Conservation (phyloP, 1,284 basidiomycete genomes). For the Sanghuangporus sanghuang region DNA sequence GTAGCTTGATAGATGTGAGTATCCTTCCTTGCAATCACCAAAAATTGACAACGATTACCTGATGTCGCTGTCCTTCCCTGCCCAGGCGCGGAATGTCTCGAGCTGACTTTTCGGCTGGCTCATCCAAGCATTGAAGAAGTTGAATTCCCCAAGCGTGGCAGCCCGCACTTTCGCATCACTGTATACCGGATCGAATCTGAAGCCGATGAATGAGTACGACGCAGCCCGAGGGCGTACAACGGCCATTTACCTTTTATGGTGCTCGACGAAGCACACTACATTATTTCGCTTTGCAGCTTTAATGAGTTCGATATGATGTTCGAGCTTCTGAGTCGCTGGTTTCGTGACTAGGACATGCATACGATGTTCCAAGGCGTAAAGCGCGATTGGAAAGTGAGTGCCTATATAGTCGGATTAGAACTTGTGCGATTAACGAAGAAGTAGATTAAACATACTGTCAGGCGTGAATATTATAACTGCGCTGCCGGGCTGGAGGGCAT, state of each 20-base stretch:
- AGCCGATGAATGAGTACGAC: slow-evolving; percentile 6
- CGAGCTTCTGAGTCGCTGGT: slow-evolving; percentile 83
- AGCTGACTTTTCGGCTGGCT: slow-evolving; percentile 93
- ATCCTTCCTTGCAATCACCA: neutral
- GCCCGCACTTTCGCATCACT: slow-evolving; percentile 82
- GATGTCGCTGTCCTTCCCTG: slow-evolving; percentile 89
- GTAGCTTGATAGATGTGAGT: slow-evolving; percentile 47
- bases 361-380: slow-evolving; percentile 79
- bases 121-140: slow-evolving; percentile 91
- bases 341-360: slow-evolving; percentile 91
- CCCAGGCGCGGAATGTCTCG: slow-evolving; percentile 92
- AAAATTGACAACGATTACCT: slow-evolving; percentile 37
- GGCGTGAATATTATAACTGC: slow-evolving; percentile 88
- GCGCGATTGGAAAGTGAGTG: slow-evolving; percentile 83
- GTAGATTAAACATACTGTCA: slow-evolving; percentile 51
- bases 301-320: slow-evolving; percentile 77
- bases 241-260: slow-evolving; percentile 61
- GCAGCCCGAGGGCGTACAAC: neutral
- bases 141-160: slow-evolving; percentile 80
- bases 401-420: slow-evolving; percentile 33
- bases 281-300: slow-evolving; percentile 71
- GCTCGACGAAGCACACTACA: slow-evolving; percentile 88
- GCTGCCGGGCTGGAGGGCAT: slow-evolving; percentile 72
- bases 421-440: slow-evolving; percentile 11
- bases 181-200: slow-evolving; percentile 89